A percentile compares a stretch with the other conserved stretches of the same genome.
These are phyloP conservation scores for Suillus discolor DNA, from an alignment of 768 basidiomycete species.

Conservation along the genomic window DNA sequence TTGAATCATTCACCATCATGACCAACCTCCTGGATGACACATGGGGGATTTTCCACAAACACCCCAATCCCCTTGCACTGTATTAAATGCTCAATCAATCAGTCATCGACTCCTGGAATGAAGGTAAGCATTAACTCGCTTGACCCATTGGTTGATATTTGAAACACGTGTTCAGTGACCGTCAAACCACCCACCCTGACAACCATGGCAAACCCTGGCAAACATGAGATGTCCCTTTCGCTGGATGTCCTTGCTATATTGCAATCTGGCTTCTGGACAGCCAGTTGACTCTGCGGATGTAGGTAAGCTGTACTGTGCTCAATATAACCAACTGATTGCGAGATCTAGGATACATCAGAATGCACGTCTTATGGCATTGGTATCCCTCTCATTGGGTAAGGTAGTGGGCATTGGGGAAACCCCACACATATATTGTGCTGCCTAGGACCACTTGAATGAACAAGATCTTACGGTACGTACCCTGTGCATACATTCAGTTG, in stretches of 20 bases:
- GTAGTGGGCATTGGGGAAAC: background rate
- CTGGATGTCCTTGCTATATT: background rate
- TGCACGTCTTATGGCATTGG: background rate
- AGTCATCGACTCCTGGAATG: background rate
- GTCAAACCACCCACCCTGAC: background rate
- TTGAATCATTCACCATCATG: background rate
- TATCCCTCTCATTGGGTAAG: background rate
- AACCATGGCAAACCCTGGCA: background rate
- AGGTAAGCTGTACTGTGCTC: background rate
- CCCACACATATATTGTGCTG: background rate
- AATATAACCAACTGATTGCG: background rate
- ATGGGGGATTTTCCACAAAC: background rate
- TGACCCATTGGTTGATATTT: background rate
- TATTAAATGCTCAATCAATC: background rate
- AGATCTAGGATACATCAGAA: background rate
- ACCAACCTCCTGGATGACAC: background rate
- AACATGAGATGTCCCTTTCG: background rate
- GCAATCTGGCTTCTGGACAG: constrained; percentile 1
- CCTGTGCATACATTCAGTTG: background rate
- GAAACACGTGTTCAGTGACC: background rate
- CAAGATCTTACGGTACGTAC: background rate
- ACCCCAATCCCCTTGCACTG: background rate
- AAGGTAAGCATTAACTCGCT: background rate
- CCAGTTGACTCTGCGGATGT: background rate
- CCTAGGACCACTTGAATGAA: background rate